Base-by-base conservation (phyloP, 805 yeast species). In the Lipomyces oligophaga region DNA sequence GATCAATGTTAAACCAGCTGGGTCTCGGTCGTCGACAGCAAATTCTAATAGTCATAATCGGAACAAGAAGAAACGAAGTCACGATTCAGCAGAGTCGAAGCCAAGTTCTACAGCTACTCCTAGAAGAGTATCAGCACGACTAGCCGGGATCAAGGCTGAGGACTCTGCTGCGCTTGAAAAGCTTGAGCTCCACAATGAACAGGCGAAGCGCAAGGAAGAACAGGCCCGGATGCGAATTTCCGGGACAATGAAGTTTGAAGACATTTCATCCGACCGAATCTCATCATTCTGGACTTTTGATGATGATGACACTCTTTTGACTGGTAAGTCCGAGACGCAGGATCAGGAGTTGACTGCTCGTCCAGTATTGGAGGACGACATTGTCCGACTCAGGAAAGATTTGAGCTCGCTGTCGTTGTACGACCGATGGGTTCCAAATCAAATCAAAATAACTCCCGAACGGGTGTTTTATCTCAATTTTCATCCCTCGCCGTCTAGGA, bases 381-480 rank as follows among this genome's bases (percentile, higher is more conserved):
- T 82, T 16, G 67, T 71, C 21, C 58, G 66, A 18, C 60, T 76
- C 18, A 69, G 94, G 40, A 69, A 75, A 30, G 81, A 77, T 43
- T 71, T 88, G 50, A 72, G 71, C 20, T 60, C 67, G 1, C 62
- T 83, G 54, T 58, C 69, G 26, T 59, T 85, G 11, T 78, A 77
- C 57, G 77, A 74, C 8, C 70, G 71, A 15, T 79, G 76, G 59
- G 79, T 77, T 47, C 88, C 93, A 0, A 76, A 79, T 52, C 84
- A 83, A 41, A 75, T 87, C 51, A 83, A 81, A 58, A 66, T 90
- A 39, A 66, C 58, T 3, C 75, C 76, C 30, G 83, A 81, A 42
- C 71, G 98, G 48, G 80, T 90, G 63, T 79, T 89, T 0, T 70
- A 85, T 2, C 73, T 88, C 33, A 69, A 73, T 32, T 83, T 86